phyloP scores from a whole-genome alignment of 108 stramenopile species.

The Pelagomonas calceolata region DNA sequence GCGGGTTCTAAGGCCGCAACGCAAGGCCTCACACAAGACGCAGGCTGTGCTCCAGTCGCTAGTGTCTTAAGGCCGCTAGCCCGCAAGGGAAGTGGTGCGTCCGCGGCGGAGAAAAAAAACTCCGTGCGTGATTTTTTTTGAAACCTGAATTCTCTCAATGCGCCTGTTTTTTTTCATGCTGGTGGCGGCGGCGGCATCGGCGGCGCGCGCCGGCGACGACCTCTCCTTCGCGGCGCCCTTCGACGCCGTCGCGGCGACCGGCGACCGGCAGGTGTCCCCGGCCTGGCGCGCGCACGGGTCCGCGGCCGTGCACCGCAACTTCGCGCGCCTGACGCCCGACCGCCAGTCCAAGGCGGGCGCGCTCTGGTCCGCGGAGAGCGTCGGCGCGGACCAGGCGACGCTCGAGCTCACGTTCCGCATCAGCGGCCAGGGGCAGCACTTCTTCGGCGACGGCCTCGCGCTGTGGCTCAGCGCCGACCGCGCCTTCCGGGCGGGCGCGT shows the following conservation, averaged over 20 bases:
- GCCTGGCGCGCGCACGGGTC: conserved; percentile 15
- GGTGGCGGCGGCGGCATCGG: too few relatives aligned
- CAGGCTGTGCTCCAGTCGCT: too few relatives aligned
- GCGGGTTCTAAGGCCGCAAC: too few relatives aligned
- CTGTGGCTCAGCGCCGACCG: conserved; percentile 21
- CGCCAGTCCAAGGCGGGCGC: conserved; percentile 35
- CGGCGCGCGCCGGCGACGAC: not conserved
- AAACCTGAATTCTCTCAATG: too few relatives aligned
- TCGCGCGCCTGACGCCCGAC: conserved; percentile 44
- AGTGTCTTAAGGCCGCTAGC: too few relatives aligned
- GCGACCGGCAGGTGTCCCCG: not conserved
- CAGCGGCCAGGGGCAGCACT: conserved; percentile 27
- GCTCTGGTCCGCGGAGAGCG: conserved; percentile 17
- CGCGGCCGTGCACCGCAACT: conserved; percentile 33
- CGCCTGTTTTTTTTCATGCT: too few relatives aligned
- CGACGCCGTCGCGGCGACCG: conserved; percentile 4
- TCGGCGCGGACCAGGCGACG: conserved; percentile 7
- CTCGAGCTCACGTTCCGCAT: conserved; percentile 36
- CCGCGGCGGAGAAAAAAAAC: too few relatives aligned
- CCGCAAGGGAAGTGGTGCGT: too few relatives aligned
- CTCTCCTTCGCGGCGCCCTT: conserved; percentile 19
- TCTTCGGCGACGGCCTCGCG: conserved; percentile 46
- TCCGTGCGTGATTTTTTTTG: too few relatives aligned
- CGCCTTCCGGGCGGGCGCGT: conserved; percentile 15
- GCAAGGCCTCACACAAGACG: too few relatives aligned